These are phyloP conservation scores for Curvularia verruculosa DNA, from an alignment of 2,329 filamentous ascomycete species.

Conservation along the genomic window DNA sequence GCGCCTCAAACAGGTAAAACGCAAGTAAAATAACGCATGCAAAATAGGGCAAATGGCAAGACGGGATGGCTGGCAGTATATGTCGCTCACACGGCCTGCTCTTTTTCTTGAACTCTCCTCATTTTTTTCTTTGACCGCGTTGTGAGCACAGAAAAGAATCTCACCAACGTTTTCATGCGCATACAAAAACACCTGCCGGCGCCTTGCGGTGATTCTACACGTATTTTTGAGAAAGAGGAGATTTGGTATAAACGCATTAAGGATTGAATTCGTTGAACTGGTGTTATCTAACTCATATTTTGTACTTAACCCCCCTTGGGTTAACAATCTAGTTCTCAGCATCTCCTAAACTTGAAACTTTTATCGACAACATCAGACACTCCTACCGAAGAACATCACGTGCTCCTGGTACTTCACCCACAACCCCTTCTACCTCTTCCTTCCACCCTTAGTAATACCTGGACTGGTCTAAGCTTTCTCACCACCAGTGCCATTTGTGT, in stretches of 20 bases:
- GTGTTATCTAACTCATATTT: not conserved
- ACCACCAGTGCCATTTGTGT: not conserved
- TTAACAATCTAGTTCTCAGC: not conserved
- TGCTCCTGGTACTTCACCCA: not conserved
- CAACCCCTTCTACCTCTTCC: not conserved
- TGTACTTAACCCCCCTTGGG: too few relatives aligned
- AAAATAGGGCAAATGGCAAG: not conserved
- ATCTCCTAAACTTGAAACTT: not conserved
- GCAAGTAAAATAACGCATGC: not conserved
- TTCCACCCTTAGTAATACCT: not conserved
- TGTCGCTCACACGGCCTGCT: not conserved
- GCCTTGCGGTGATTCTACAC: not conserved
- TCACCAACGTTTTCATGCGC: not conserved
- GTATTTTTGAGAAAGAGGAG: not conserved
- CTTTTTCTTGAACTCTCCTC: not conserved
- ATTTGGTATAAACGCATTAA: not conserved
- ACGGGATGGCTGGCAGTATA: not conserved
- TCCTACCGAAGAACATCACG: not conserved
- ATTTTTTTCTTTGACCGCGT: not conserved
- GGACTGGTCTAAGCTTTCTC: slow-evolving; percentile 6
- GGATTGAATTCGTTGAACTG: not conserved
- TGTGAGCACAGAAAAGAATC: too few relatives aligned
- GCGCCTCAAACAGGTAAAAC: not conserved
- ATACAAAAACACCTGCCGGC: not conserved
- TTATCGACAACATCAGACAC: not conserved